These are phyloP conservation scores for Brassica nigra DNA, from an alignment of 345 rosid genomes.

Conservation along the genomic window DNA sequence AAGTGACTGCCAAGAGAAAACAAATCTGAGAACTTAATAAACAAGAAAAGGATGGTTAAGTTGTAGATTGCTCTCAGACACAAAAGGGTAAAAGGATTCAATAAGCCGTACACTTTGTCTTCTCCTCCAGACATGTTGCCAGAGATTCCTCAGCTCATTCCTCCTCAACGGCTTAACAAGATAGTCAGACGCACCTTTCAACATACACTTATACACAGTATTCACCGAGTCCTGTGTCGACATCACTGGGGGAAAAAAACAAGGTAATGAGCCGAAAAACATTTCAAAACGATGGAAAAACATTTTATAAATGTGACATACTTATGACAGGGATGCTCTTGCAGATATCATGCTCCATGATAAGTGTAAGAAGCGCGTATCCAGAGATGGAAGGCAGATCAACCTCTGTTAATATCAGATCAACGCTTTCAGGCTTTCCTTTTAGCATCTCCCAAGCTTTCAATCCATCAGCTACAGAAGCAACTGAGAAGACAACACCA, in stretches of 20 bases:
- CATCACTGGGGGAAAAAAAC: constrained; percentile 65
- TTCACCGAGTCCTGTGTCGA: constrained; percentile 78
- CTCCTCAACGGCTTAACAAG: constrained; percentile 94
- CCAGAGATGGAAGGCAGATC: constrained; percentile 92
- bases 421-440: constrained; percentile 63
- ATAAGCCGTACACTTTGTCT: constrained; percentile 69
- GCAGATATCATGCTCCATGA: constrained; percentile 90
- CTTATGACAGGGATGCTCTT: constrained; percentile 94
- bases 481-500: constrained; percentile 51
- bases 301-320: constrained; percentile 38
- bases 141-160: constrained; percentile 86
- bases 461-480: constrained; percentile 80
- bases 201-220: constrained; percentile 89
- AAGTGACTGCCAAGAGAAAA: constrained; percentile 41
- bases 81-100: not conserved
- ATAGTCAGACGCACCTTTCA: constrained; percentile 91
- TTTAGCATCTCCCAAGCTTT: constrained; percentile 94
- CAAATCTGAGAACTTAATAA: not conserved
- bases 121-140: constrained; percentile 99
- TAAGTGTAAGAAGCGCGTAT: constrained; percentile 75
- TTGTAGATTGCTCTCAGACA: not conserved
- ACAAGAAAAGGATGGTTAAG: not conserved
- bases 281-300: not conserved
- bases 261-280: not conserved
- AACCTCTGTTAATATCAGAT: constrained; percentile 87